Percentiles rank a stretch among this genome's conserved stretches.
Conservation (phyloP, 75 land plant genomes). For the Chamaecyparis obtusa region DNA sequence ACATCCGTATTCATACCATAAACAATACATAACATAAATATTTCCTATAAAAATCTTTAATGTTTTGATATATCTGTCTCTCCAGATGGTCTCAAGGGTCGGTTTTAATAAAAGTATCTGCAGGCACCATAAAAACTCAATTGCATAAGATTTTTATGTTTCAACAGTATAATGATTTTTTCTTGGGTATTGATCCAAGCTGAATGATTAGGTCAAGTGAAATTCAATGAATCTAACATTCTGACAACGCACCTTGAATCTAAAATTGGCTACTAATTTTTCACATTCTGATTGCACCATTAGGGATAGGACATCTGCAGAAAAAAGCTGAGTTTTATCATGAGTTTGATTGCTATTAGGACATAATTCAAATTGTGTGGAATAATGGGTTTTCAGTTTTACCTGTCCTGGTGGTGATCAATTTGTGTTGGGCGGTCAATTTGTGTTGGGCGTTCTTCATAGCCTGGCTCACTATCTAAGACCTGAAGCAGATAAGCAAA, state of each 20-base stretch:
- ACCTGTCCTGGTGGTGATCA: background rate
- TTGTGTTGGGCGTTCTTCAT: constrained; percentile 15
- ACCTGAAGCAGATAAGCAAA: constrained; percentile 53
- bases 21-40: background rate
- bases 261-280: background rate
- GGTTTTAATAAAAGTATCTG: background rate
- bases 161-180: no score
- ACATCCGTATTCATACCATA: background rate
- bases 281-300: constrained; percentile 1
- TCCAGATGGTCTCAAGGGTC: background rate
- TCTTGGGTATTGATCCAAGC: no score
- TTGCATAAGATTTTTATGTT: background rate
- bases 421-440: background rate
- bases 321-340: background rate
- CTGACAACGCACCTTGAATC: background rate
- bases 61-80: background rate
- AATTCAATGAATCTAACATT: background rate
- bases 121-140: background rate
- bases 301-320: background rate
- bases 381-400: background rate
- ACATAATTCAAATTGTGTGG: background rate
- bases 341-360: background rate
- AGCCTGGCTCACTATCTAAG: constrained; percentile 31
- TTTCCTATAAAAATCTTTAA: background rate
- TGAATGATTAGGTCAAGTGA: no score